Evolutionary conservation across 768 basidiomycete species (phyloP).

Genomic region (Suillus clintonianus): DNA sequence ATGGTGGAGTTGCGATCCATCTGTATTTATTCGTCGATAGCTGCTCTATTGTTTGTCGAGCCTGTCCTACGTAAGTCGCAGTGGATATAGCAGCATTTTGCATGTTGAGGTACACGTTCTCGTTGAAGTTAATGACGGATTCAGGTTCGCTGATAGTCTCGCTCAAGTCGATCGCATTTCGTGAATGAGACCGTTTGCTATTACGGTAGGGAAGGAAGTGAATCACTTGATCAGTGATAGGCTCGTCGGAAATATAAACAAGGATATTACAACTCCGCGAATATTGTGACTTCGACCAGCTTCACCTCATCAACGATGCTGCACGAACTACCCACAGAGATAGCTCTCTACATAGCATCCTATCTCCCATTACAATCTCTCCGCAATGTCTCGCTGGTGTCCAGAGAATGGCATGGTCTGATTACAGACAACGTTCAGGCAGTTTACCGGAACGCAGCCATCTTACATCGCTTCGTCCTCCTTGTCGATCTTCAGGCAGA

Average conservation of each 20-base stretch:
- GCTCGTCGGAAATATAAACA: not conserved
- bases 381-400: conserved; percentile 36
- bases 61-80: too few species aligned
- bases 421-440: conserved; percentile 45
- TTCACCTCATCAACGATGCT: conserved; percentile 37
- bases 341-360: conserved; percentile 49
- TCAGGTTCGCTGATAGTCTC: too few species aligned
- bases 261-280: conserved; percentile 1
- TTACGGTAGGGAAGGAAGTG: too few species aligned
- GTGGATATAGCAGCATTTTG: too few species aligned
- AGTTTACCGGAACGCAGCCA: conserved; percentile 62
- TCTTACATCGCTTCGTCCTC: conserved; percentile 48
- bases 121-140: too few species aligned
- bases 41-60: too few species aligned
- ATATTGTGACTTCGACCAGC: not conserved
- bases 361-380: conserved; percentile 52
- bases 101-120: too few species aligned
- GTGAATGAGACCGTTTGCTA: too few species aligned
- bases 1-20: too few species aligned
- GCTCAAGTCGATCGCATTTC: too few species aligned
- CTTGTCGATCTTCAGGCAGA: conserved; percentile 31
- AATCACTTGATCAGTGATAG: too few species aligned
- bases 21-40: too few species aligned
- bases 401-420: conserved; percentile 50
- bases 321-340: conserved; percentile 55